Conservation (phyloP, 495 filamentous ascomycete species). For the Hypoxylon trugodes region DNA sequence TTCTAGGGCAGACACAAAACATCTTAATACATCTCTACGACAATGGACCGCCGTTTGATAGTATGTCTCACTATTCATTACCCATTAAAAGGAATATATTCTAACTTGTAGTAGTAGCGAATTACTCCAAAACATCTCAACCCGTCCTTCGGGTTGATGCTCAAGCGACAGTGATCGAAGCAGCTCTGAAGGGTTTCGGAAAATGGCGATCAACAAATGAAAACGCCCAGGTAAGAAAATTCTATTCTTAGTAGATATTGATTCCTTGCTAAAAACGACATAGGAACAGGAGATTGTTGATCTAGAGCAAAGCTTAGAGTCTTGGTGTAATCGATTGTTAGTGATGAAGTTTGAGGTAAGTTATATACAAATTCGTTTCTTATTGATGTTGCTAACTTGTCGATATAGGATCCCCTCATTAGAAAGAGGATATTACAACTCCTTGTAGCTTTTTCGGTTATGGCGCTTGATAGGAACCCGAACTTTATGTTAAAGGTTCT, state of each 20-base stretch:
- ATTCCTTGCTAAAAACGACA: slow-evolving; percentile 17
- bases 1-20: slow-evolving; percentile 77
- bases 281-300: slow-evolving; percentile 68
- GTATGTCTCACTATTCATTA: slow-evolving; percentile 59
- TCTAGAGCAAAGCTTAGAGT: slow-evolving; percentile 74
- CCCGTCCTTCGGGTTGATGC: slow-evolving; percentile 83
- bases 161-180: slow-evolving; percentile 88
- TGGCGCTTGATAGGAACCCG: slow-evolving; percentile 77
- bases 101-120: slow-evolving; percentile 63
- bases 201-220: slow-evolving; percentile 75
- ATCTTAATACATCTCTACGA: slow-evolving; percentile 79
- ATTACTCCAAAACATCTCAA: slow-evolving; percentile 82
- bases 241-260: not conserved
- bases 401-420: slow-evolving; percentile 78
- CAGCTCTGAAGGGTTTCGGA: slow-evolving; percentile 87
- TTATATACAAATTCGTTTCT: not conserved
- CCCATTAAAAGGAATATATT: not conserved
- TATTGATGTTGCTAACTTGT: slow-evolving; percentile 15
- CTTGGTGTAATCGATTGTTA: slow-evolving; percentile 81
- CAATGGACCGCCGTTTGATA: slow-evolving; percentile 70
- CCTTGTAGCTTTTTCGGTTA: slow-evolving; percentile 84
- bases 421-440: slow-evolving; percentile 84
- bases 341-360: slow-evolving; percentile 76
- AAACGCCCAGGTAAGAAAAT: slow-evolving; percentile 61
- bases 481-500: slow-evolving; percentile 85